Conservation (phyloP, 2,329 filamentous ascomycete species). For the Cladosporium sp. region DNA sequence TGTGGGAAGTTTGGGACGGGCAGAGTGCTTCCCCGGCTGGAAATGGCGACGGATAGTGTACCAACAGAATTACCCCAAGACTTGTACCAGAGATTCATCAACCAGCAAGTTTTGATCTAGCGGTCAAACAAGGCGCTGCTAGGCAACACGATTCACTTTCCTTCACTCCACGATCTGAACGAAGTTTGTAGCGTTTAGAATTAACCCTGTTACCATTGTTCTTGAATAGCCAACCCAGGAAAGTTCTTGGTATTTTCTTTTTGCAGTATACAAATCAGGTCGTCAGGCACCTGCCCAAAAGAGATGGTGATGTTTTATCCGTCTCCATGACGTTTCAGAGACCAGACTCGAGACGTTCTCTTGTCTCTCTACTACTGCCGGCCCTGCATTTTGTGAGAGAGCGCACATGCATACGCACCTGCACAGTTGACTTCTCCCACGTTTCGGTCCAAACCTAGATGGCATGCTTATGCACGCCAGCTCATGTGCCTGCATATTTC, state of each 20-base stretch:
- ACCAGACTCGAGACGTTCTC: background rate
- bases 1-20: conserved; percentile 13
- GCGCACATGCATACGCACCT: conserved; percentile 1
- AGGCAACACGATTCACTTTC: conserved; percentile 16
- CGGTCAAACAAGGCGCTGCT: conserved; percentile 14
- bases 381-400: conserved; percentile 1
- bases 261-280: background rate
- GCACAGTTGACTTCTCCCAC: conserved; percentile 11
- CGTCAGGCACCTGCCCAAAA: background rate
- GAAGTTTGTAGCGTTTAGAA: background rate
- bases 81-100: conserved; percentile 19
- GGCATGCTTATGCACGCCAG: background rate
- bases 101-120: conserved; percentile 9
- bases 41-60: conserved; percentile 21
- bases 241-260: background rate
- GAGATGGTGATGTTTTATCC: background rate
- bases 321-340: background rate
- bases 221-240: background rate
- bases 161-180: background rate
- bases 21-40: conserved; percentile 13
- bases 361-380: background rate
- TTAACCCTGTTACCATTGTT: conserved; percentile 7
- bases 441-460: conserved; percentile 18
- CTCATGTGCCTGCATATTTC: conserved; percentile 11
- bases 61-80: conserved; percentile 14